Evolutionary conservation across 768 basidiomycete genomes (phyloP), one percentile per base, ranked within the genome.

Genomic region (Megacollybia marginata): DNA sequence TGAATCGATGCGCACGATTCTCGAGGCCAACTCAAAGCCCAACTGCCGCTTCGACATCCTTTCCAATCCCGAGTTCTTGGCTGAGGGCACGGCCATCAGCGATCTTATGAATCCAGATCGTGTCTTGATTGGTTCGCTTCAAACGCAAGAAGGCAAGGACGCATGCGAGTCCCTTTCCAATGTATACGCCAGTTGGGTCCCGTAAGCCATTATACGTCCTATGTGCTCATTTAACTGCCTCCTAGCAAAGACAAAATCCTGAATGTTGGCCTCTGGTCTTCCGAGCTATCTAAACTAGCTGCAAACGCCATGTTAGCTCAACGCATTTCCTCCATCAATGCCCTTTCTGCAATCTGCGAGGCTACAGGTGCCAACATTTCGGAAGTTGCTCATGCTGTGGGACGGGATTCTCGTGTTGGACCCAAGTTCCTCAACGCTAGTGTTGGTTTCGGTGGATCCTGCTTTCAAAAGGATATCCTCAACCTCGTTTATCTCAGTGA

Each of bases 231-330:
- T 5, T 9, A 33, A 15, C 35, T 16, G 54, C 12, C 47, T 33
- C 13, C 44, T 54, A 91, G 88, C 23, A 72, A 66, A 52, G 81
- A 92, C 4, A 78, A 79, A 44, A 89, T 97, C 64, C 75, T 99
- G 46, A 91, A 88, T 16, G 96, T 98, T 57, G 95, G 96, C 55
- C 78, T 99, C 28, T 99, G 96, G 96, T 94, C 92, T 2, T 97
- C 95, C 2, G 96, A 99, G 68, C 82, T 99, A 23, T 90, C 94
- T 55, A 99, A 99, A 75, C 83, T 99, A 54, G 96, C 96, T 9
- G 96, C 96, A 48, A 99, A 99, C 65, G 96, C 96, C 51, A 94
- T 99, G 92, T 85, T 99, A 52, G 96, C 96, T 8, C 96, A 99
- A 67, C 89, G 96, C 54, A 99, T 99, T 66, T 98, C 95, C 9